phyloP scores from a whole-genome alignment of 805 yeast genomes.

The Ogataea sp. region DNA sequence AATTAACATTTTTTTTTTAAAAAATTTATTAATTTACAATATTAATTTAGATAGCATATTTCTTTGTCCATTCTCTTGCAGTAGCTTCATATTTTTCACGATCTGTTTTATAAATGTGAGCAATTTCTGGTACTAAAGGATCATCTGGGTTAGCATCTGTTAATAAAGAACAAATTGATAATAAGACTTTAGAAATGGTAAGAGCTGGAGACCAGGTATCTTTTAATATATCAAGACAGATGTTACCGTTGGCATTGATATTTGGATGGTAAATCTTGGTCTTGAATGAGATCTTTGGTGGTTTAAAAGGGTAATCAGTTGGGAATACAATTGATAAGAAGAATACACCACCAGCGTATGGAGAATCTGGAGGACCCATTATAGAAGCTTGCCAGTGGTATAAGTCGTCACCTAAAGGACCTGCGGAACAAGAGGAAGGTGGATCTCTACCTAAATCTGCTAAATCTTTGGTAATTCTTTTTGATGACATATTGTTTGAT shows the following conservation, averaged over 20 bases:
- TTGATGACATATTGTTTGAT: constrained; percentile 62
- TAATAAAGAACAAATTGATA: constrained; percentile 89
- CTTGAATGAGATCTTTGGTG: constrained; percentile 89
- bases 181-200: constrained; percentile 89
- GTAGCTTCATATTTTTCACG: constrained; percentile 91
- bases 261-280: constrained; percentile 97
- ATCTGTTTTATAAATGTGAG: constrained; percentile 92
- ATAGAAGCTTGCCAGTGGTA: constrained; percentile 99
- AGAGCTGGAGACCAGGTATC: constrained; percentile 99
- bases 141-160: constrained; percentile 99
- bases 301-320: constrained; percentile 98
- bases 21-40: neutral
- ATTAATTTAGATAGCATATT: constrained; percentile 74
- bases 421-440: constrained; percentile 98
- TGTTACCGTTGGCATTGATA: constrained; percentile 91
- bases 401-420: constrained; percentile 96
- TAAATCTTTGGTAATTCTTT: constrained; percentile 94
- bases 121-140: constrained; percentile 97
- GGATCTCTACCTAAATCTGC: constrained; percentile 97
- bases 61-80: constrained; percentile 98
- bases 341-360: constrained; percentile 77
- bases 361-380: constrained; percentile 97
- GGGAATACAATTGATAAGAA: constrained; percentile 97
- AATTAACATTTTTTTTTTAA: constrained; percentile 93
- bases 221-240: constrained; percentile 92